These are phyloP conservation scores for Panicum miliaceum DNA, from an alignment of 176 grass and related monocot genomes.

Conservation along the genomic window DNA sequence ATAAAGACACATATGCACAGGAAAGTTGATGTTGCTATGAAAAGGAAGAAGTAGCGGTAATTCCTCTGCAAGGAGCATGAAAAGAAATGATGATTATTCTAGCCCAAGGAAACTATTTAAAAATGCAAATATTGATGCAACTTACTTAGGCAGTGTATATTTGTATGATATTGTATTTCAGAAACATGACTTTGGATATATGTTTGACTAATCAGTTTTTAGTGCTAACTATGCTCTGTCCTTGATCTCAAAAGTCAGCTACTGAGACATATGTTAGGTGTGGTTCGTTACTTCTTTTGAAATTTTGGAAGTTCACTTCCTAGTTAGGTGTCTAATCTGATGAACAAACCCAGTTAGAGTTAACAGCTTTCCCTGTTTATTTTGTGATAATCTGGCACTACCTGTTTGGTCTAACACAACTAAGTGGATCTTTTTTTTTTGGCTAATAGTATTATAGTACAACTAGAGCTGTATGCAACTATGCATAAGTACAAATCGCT, in stretches of 20 bases:
- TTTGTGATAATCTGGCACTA: background rate
- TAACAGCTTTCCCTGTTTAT: background rate
- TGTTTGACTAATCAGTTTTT: background rate
- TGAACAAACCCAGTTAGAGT: background rate
- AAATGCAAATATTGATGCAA: background rate
- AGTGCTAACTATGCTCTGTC: background rate
- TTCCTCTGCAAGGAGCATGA: conserved; percentile 62
- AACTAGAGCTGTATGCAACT: background rate
- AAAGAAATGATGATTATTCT: conserved; percentile 31
- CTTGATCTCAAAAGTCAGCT: background rate
- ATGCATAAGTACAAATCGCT: background rate
- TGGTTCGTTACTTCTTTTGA: background rate
- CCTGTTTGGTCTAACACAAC: conserved; percentile 21
- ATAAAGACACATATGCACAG: conserved; percentile 65
- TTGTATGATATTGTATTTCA: conserved; percentile 2
- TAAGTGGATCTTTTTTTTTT: background rate
- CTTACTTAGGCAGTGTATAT: background rate
- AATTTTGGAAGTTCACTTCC: background rate
- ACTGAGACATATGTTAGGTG: background rate
- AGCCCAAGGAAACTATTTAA: background rate
- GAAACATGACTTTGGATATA: background rate
- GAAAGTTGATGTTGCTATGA: conserved; percentile 65
- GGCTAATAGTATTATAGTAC: background rate
- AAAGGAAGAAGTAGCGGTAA: conserved; percentile 70
- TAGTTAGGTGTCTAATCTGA: conserved; percentile 17